These are phyloP conservation scores for Blastocystis sp. DNA, from an alignment of 352 stramenopile species.

Conservation along the genomic window DNA sequence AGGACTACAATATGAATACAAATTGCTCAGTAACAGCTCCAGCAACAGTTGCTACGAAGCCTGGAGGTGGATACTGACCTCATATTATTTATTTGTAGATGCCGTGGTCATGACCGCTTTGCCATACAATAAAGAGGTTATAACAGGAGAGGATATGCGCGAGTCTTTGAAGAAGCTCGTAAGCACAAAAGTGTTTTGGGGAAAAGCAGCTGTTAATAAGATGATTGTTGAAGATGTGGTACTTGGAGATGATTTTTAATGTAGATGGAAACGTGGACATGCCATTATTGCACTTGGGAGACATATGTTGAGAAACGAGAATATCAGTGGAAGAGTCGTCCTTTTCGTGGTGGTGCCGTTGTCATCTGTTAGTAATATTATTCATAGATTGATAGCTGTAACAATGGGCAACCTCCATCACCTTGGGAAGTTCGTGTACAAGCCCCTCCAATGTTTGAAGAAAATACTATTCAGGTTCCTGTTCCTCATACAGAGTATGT, in stretches of 20 bases:
- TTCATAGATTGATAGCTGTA: slow-evolving; percentile 21
- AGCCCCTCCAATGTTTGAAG: slow-evolving; percentile 2
- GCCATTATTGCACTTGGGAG: slow-evolving; percentile 53
- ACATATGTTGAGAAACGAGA: slow-evolving; percentile 58
- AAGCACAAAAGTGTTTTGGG: slow-evolving; percentile 47
- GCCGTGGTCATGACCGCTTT: not conserved
- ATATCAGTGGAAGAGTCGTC: not conserved
- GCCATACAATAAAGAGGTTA: slow-evolving; percentile 33
- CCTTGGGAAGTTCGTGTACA: slow-evolving; percentile 35
- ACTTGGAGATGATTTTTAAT: too few relatives aligned
- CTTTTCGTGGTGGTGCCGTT: not conserved
- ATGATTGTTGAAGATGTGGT: slow-evolving; percentile 17
- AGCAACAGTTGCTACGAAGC: not conserved
- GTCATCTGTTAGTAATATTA: not conserved
- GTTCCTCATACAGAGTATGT: slow-evolving; percentile 65
- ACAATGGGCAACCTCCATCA: slow-evolving; percentile 38
- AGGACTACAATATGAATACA: not conserved
- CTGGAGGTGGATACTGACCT: not conserved
- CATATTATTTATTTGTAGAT: not conserved
- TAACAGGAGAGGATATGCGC: slow-evolving; percentile 44
- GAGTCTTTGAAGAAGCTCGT: not conserved
- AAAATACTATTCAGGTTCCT: not conserved
- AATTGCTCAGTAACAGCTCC: not conserved
- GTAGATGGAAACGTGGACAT: slow-evolving; percentile 9
- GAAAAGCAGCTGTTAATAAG: slow-evolving; percentile 38